Evolutionary conservation across 345 rosid species (phyloP).

Genomic region (Bruguiera gymnorhiza): DNA sequence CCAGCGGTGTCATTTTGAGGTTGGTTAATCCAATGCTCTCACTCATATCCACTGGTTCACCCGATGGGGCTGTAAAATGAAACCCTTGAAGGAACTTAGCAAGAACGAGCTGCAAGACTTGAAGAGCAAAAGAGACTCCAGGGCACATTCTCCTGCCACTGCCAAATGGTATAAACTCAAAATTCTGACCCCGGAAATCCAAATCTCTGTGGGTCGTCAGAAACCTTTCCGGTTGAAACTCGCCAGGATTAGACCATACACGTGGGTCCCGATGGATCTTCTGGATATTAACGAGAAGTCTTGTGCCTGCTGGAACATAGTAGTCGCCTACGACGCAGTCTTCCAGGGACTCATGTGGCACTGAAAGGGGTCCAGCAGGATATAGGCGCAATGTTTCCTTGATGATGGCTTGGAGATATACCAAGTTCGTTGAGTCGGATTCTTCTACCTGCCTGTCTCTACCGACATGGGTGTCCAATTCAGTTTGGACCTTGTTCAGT

Average conservation of each 20-base stretch:
- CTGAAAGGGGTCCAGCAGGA: neutral
- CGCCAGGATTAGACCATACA: neutral
- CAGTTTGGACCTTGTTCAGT: constrained; percentile 3
- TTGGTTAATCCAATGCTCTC: neutral
- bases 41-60: constrained; percentile 1
- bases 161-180: constrained; percentile 5
- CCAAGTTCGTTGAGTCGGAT: neutral
- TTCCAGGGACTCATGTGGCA: constrained; percentile 4
- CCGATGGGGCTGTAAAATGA: neutral
- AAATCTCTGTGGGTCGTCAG: neutral
- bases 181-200: neutral
- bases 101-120: constrained; percentile 7
- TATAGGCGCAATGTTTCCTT: constrained; percentile 15
- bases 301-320: constrained; percentile 7
- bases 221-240: constrained; percentile 5
- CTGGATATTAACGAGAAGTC: neutral
- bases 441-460: constrained; percentile 9
- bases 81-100: constrained; percentile 9
- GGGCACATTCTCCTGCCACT: constrained; percentile 11
- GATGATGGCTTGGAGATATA: constrained; percentile 6
- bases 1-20: neutral
- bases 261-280: constrained; percentile 11
- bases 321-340: constrained; percentile 11
- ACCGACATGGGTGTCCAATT: constrained; percentile 5
- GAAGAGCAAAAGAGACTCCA: constrained; percentile 4